Evolutionary conservation across 2,329 filamentous ascomycete genomes (phyloP).

Genomic region (Fusarium acutatum): DNA sequence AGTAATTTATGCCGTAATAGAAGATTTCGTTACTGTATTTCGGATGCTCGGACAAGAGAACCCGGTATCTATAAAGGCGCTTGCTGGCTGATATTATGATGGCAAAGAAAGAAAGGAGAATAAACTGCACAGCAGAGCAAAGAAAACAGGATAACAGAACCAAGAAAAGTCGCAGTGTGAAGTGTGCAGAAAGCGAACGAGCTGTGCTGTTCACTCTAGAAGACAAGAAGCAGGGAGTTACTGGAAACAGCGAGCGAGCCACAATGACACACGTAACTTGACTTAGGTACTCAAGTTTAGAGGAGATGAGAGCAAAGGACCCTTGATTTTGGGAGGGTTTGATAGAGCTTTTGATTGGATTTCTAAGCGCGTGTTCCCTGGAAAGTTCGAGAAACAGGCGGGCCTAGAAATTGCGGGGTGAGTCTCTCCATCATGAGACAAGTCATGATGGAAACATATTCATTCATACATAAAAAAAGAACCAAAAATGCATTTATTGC

Average conservation of each 20-base stretch:
- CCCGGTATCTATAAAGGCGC: background rate
- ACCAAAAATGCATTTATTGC: background rate
- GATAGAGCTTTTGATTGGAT: slow-evolving; percentile 36
- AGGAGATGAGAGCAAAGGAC: slow-evolving; percentile 2
- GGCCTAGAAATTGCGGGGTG: slow-evolving; percentile 23
- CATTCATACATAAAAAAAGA: background rate
- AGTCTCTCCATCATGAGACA: slow-evolving; percentile 12
- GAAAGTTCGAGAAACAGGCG: slow-evolving; percentile 41
- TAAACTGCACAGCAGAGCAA: background rate
- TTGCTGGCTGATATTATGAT: background rate
- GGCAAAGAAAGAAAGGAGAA: background rate
- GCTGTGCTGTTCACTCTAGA: background rate
- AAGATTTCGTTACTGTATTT: background rate
- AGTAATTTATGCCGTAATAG: background rate
- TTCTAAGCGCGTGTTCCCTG: slow-evolving; percentile 41
- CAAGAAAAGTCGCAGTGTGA: background rate
- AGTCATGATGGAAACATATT: slow-evolving; percentile 12
- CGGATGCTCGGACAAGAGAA: background rate
- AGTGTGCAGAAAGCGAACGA: background rate
- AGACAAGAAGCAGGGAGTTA: background rate
- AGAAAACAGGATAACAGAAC: background rate
- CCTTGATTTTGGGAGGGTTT: background rate
- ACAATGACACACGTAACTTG: slow-evolving; percentile 3
- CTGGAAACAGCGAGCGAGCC: background rate
- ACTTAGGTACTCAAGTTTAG: background rate